These are phyloP conservation scores for Aureobasidium musti DNA, from an alignment of 2,329 filamentous ascomycete genomes.

Conservation along the genomic window DNA sequence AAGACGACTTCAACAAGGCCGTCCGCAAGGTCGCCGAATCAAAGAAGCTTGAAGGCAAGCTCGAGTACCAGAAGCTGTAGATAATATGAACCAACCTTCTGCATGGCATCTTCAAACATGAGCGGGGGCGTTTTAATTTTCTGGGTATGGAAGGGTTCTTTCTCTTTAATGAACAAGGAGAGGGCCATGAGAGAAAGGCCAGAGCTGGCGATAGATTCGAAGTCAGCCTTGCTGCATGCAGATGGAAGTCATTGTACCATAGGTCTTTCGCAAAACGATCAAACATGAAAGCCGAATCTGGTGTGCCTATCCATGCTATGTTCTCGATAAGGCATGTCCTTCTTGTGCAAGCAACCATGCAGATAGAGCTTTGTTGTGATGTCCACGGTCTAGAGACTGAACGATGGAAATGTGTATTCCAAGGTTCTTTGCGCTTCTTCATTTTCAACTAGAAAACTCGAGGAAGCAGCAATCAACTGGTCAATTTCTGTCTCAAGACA, in stretches of 20 bases:
- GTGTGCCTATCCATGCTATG: background rate
- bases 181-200: background rate
- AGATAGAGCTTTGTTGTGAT: too few relatives aligned
- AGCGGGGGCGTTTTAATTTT: conserved; percentile 12
- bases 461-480: too few relatives aligned
- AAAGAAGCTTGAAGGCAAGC: conserved; percentile 98
- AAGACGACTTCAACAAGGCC: conserved; percentile 99
- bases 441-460: too few relatives aligned
- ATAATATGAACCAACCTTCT: conserved; percentile 12
- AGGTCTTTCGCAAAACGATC: background rate
- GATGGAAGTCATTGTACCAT: conserved; percentile 1
- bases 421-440: too few relatives aligned
- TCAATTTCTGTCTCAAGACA: too few relatives aligned
- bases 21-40: conserved; percentile 95
- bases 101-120: conserved; percentile 23
- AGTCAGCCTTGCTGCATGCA: background rate
- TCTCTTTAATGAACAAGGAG: conserved; percentile 1
- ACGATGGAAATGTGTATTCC: too few relatives aligned
- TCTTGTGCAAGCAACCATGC: too few relatives aligned
- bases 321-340: too few relatives aligned
- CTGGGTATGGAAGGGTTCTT: background rate
- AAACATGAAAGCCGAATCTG: background rate
- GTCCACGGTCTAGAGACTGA: too few relatives aligned
- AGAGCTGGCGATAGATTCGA: background rate
- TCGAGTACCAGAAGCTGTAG: conserved; percentile 95